Evolutionary conservation across 2,329 filamentous ascomycete species (phyloP), one percentile per base, ranked within the genome.

Genomic region (Fusarium paranaense): DNA sequence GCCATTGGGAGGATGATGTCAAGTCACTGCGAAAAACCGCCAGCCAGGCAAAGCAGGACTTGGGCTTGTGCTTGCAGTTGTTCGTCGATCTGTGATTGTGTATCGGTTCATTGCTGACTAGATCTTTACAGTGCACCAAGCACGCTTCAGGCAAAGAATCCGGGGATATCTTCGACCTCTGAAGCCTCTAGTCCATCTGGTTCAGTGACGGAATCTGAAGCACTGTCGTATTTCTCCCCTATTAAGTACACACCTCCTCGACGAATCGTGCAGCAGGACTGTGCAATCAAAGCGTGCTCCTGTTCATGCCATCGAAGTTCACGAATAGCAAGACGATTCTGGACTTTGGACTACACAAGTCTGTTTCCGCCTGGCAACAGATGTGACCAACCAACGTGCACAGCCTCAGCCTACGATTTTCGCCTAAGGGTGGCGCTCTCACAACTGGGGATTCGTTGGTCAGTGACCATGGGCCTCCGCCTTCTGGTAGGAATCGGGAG

Each of bases 111-210:
- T n/a, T n/a, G n/a, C n/a, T n/a, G n/a, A n/a, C n/a, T n/a, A n/a
- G n/a, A n/a, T n/a, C n/a, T n/a, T n/a, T n/a, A n/a, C n/a, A n/a
- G n/a, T n/a, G n/a, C n/a, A n/a, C n/a, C n/a, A n/a, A n/a, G 6
- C 14, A 18, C 18, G 45, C 18, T 27, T 10, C 45, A 11, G 14
- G 2, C 14, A 11, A 3, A 6, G 5, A 4, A 11, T 9, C 2
- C 5, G 9, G 8, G 16, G 2, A 6, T 6, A n/a, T 1, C 22
- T 0, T 18, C 45, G 4, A 4, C 3, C 14, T 9, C 4, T 2
- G 16, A 50, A 27, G 25, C 16, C 9, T 50, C 16, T 9, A 30
- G 16, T 7, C 11, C 16, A 2, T 13, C 16, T 30, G 0, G 1
- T 8, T n/a, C 9, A 11, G 20, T 37, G 8, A n/a, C 2, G 2